Base-by-base conservation (phyloP, 257 asterid genomes). In the Lantana camara region DNA sequence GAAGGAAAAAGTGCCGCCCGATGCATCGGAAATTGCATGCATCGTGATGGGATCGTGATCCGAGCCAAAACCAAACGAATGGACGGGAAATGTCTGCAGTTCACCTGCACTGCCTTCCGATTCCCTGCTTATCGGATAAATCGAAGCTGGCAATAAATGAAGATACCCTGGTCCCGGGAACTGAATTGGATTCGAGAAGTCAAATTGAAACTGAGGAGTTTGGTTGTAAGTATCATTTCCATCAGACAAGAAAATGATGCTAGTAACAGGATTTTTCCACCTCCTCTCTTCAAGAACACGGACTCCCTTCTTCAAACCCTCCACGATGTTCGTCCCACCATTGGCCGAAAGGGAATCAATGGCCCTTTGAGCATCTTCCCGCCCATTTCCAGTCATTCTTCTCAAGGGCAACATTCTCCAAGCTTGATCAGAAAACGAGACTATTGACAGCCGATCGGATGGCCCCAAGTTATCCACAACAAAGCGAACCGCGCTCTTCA, bases 231-330 rank as follows among this genome's bases (percentile, higher is more conserved):
- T 75, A 44, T 75, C 76, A 9, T 21, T 17, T 14, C 80, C 80
- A 37, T 75, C 80, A 3, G 80, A 75, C 59, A 75, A 47, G 73
- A 75, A 75, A 5, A 75, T 58, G 60, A 75, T 75, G 65, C 80
- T 64, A 1, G 80, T 14, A 0, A 75, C 76, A 0, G 80, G 76
- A 45, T 75, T 75, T 72, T 56, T 57, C 57, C 65, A n/a, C n/a
- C n/a, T n/a, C n/a, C n/a, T n/a, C n/a, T n/a, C n/a, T n/a, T n/a
- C n/a, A n/a, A n/a, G n/a, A n/a, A n/a, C n/a, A n/a, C n/a, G n/a
- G n/a, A n/a, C n/a, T n/a, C n/a, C n/a, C n/a, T n/a, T n/a, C n/a
- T 35, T 57, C 16, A 74, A 68, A 7, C 75, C 79, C n/a, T 51
- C 69, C 0, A 64, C 72, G 5, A 74, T 69, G 37, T 74, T 64